Percentiles rank a stretch among this genome's conserved stretches.
These are phyloP conservation scores for Oidiodendron maius DNA, from an alignment of 495 filamentous ascomycete genomes.

Conservation along the genomic window DNA sequence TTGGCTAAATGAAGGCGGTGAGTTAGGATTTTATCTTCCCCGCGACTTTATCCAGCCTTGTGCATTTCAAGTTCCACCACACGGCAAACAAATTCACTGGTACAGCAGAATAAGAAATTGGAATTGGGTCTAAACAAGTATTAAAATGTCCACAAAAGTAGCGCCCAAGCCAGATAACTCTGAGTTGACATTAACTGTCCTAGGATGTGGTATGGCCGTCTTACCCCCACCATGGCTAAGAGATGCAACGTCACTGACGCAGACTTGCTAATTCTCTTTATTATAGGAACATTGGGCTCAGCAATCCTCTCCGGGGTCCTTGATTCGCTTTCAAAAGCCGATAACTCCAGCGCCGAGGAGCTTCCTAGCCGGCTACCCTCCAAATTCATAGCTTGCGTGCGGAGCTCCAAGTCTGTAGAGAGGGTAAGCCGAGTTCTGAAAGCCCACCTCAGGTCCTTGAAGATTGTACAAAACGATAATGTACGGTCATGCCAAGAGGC, in stretches of 20 bases:
- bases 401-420: constrained; percentile 53
- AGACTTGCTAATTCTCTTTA: not conserved
- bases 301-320: constrained; percentile 81
- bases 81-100: not conserved
- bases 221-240: too few relatives aligned
- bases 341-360: constrained; percentile 44
- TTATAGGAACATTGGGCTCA: constrained; percentile 71
- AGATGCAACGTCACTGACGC: too few relatives aligned
- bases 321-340: constrained; percentile 50
- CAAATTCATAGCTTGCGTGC: constrained; percentile 72
- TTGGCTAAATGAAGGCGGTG: not conserved
- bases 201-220: constrained; percentile 59
- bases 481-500: constrained; percentile 12
- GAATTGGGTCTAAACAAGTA: not conserved
- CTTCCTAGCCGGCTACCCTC: constrained; percentile 54
- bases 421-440: constrained; percentile 55
- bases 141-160: constrained; percentile 15
- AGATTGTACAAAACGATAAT: constrained; percentile 28
- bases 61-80: not conserved
- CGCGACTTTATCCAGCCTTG: not conserved
- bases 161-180: constrained; percentile 14
- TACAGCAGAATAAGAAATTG: not conserved
- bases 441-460: constrained; percentile 37
- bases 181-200: constrained; percentile 60
- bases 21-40: not conserved